Evolutionary conservation across 768 basidiomycete species (phyloP).

Genomic region (Lentinus brumalis): DNA sequence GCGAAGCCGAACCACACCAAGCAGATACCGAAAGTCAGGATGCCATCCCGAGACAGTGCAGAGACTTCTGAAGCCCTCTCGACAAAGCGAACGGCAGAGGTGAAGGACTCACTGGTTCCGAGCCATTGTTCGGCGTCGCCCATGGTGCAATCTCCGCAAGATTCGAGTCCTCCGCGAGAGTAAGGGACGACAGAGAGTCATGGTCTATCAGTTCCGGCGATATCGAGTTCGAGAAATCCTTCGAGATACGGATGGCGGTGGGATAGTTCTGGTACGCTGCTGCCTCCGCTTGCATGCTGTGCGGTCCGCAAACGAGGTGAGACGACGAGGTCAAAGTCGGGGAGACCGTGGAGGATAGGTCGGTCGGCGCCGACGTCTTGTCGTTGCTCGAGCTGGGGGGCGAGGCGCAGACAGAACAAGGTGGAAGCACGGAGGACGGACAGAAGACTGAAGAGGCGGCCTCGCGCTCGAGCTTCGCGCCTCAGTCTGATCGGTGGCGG

Average conservation of each 20-base stretch:
- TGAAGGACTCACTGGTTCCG: conserved; percentile 14
- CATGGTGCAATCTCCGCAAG: conserved; percentile 19
- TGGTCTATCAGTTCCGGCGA: conserved; percentile 16
- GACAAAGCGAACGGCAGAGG: not conserved
- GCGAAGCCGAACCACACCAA: too few relatives aligned
- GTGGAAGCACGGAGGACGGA: not conserved
- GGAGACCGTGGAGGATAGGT: conserved; percentile 23
- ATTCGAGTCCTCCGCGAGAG: conserved; percentile 16
- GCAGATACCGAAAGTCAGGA: too few relatives aligned
- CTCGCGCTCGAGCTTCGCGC: not conserved
- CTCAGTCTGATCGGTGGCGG: conserved; percentile 14
- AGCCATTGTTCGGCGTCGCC: conserved; percentile 16
- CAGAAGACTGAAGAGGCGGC: not conserved
- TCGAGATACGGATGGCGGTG: conserved; percentile 18
- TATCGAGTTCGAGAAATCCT: conserved; percentile 12
- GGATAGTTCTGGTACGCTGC: conserved; percentile 9
- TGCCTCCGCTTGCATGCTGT: conserved; percentile 23
- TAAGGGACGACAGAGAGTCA: conserved; percentile 11
- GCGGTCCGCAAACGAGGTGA: conserved; percentile 26
- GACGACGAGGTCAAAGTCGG: conserved; percentile 21
- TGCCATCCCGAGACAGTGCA: too few relatives aligned
- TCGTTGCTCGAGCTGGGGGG: not conserved
- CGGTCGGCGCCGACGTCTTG: conserved; percentile 8
- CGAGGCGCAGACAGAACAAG: not conserved
- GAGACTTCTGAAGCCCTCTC: not conserved